Evolutionary conservation across 106 monocot species (phyloP).

Genomic region (Vanilla planifolia): DNA sequence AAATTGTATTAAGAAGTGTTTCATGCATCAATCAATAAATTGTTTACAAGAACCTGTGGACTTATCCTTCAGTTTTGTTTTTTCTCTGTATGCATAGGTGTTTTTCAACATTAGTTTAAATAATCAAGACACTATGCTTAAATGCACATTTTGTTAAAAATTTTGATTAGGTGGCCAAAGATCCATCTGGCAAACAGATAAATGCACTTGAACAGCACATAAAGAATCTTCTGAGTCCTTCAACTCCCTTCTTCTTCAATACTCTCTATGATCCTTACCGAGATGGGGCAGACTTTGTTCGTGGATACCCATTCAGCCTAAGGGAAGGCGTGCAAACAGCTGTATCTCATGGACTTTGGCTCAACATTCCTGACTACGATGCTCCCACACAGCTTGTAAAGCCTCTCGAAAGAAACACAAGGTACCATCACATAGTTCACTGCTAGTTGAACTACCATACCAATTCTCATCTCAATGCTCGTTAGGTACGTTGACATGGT

Average conservation of each 20-base stretch:
- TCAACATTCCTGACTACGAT: slow-evolving; percentile 58
- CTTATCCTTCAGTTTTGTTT: too few species aligned
- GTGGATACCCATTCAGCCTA: slow-evolving; percentile 58
- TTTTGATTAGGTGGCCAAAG: slow-evolving; percentile 37
- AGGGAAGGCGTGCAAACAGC: slow-evolving; percentile 43
- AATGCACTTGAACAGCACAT: slow-evolving; percentile 54
- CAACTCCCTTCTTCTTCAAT: slow-evolving; percentile 50
- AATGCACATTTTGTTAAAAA: too few species aligned
- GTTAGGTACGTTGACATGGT: slow-evolving; percentile 64
- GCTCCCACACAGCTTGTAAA: slow-evolving; percentile 58
- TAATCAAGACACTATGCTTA: too few species aligned
- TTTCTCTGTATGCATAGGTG: too few species aligned
- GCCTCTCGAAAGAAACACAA: slow-evolving; percentile 38
- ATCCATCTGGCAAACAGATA: slow-evolving; percentile 43
- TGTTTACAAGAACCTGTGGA: too few species aligned
- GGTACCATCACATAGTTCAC: slow-evolving; percentile 24
- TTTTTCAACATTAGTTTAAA: too few species aligned
- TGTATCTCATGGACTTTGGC: slow-evolving; percentile 54
- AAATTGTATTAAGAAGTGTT: too few species aligned
- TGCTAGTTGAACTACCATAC: too few species aligned
- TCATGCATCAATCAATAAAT: too few species aligned
- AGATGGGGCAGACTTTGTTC: slow-evolving; percentile 49
- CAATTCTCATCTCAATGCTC: too few species aligned
- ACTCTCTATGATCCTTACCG: slow-evolving; percentile 48
- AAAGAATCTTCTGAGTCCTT: slow-evolving; percentile 40